Evolutionary conservation across 1,284 basidiomycete species (phyloP).

Genomic region (Pisolithus thermaeus): DNA sequence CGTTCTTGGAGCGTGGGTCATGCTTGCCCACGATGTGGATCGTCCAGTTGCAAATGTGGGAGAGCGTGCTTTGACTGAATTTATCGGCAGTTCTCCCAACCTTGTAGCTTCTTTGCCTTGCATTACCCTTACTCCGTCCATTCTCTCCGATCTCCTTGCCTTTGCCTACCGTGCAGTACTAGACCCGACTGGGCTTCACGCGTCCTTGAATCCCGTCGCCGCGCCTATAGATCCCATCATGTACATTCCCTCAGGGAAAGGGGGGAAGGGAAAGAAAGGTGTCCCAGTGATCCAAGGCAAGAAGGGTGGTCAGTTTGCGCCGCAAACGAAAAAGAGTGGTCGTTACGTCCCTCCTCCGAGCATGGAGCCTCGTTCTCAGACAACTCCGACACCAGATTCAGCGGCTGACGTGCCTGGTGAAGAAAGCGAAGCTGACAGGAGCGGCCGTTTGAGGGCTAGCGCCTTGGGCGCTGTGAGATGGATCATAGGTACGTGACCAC

Average conservation of each 20-base stretch:
- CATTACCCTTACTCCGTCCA: conserved; percentile 20
- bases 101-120: conserved; percentile 14
- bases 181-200: conserved; percentile 62
- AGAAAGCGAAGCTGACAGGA: conserved; percentile 62
- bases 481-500: conserved; percentile 48
- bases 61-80: conserved; percentile 48
- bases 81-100: conserved; percentile 27
- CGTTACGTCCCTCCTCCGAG: conserved; percentile 22
- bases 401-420: conserved; percentile 42
- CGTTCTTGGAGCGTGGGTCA: conserved; percentile 77
- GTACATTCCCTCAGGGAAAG: conserved; percentile 1
- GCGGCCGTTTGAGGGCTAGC: conserved; percentile 65
- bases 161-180: conserved; percentile 56
- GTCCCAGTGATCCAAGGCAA: conserved; percentile 12
- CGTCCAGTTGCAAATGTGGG: conserved; percentile 51
- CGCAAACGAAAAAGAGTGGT: conserved; percentile 30
- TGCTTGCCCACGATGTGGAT: conserved; percentile 72
- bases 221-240: background rate
- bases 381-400: conserved; percentile 16
- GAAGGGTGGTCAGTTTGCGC: conserved; percentile 14
- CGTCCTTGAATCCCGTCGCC: conserved; percentile 59
- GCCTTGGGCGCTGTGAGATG: conserved; percentile 68
- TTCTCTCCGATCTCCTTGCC: conserved; percentile 31
- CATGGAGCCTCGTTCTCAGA: conserved; percentile 5
- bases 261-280: conserved; percentile 3